A percentile compares a stretch with the other conserved stretches of the same genome.
These are phyloP conservation scores for Trametes versicolor DNA, from an alignment of 1,284 basidiomycete genomes.

Conservation along the genomic window DNA sequence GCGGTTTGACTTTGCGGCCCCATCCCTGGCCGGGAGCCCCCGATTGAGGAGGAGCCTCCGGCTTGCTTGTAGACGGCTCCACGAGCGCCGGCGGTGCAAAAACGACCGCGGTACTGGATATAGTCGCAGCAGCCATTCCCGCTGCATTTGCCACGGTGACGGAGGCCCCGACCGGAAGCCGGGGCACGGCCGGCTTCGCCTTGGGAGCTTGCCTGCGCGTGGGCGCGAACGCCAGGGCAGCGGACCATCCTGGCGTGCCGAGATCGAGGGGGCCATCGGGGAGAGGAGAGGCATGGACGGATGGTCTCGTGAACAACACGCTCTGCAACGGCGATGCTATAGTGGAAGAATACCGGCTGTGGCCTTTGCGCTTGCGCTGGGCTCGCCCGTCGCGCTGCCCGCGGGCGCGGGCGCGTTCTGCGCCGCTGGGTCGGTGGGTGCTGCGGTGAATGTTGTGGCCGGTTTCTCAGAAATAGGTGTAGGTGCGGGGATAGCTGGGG, in stretches of 20 bases:
- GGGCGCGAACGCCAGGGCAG: slow-evolving; percentile 86
- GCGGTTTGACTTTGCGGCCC: slow-evolving; percentile 90
- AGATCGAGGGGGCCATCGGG: slow-evolving; percentile 20
- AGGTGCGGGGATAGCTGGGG: slow-evolving; percentile 24
- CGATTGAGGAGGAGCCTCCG: slow-evolving; percentile 40
- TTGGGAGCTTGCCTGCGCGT: slow-evolving; percentile 69
- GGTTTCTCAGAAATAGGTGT: slow-evolving; percentile 26
- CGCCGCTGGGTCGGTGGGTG: slow-evolving; percentile 17
- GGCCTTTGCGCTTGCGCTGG: slow-evolving; percentile 64
- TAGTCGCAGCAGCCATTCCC: slow-evolving; percentile 38
- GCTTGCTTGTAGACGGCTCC: slow-evolving; percentile 48
- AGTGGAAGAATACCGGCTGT: slow-evolving; percentile 79
- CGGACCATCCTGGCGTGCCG: slow-evolving; percentile 76
- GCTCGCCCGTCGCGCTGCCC: slow-evolving; percentile 32
- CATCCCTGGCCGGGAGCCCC: slow-evolving; percentile 58
- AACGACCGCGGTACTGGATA: slow-evolving; percentile 78
- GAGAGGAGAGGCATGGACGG: slow-evolving; percentile 40
- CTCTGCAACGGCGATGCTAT: slow-evolving; percentile 47
- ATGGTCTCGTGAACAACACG: slow-evolving; percentile 50
- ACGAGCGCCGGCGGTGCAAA: slow-evolving; percentile 75
- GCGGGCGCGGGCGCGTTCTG: slow-evolving; percentile 26
- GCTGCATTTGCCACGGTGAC: slow-evolving; percentile 49
- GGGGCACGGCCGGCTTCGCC: slow-evolving; percentile 56
- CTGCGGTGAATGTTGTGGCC: slow-evolving; percentile 24
- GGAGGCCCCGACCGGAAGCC: slow-evolving; percentile 72